phyloP scores from a whole-genome alignment of 202 grass and related monocot species.

The Carex arenaria region DNA sequence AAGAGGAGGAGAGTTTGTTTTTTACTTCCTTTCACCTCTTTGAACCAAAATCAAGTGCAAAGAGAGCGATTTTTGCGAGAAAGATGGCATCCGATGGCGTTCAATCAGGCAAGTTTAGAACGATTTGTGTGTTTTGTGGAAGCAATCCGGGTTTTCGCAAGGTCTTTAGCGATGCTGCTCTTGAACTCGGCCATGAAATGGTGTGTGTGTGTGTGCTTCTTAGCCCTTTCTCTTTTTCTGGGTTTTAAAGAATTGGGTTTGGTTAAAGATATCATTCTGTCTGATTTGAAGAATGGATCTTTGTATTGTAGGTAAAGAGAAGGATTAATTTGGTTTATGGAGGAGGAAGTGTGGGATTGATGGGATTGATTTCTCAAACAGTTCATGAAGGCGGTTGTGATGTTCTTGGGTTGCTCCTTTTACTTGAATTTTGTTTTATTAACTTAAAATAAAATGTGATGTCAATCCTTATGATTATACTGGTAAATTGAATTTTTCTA shows the following conservation, averaged over 20 bases:
- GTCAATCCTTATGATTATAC: slow-evolving; percentile 1
- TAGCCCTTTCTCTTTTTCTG: slow-evolving; percentile 1
- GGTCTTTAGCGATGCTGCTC: slow-evolving; percentile 76
- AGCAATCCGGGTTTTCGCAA: slow-evolving; percentile 79
- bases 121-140: slow-evolving; percentile 97
- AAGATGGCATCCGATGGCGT: slow-evolving; percentile 15
- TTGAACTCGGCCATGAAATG: slow-evolving; percentile 80
- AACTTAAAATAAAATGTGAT: background rate
- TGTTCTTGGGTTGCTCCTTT: slow-evolving; percentile 54
- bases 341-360: slow-evolving; percentile 89
- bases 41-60: background rate
- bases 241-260: slow-evolving; percentile 15
- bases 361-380: slow-evolving; percentile 91
- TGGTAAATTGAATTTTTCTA: slow-evolving; percentile 26
- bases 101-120: slow-evolving; percentile 46
- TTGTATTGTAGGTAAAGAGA: slow-evolving; percentile 68
- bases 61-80: background rate
- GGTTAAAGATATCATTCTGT: slow-evolving; percentile 15
- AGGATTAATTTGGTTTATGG: slow-evolving; percentile 90
- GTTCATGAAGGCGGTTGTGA: slow-evolving; percentile 78
- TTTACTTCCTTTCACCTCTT: background rate
- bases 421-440: background rate
- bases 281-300: background rate
- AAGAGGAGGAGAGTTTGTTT: background rate
- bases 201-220: slow-evolving; percentile 26